Conservation (phyloP, 2,329 filamentous ascomycete species). For the Celoporthe dispersa region DNA sequence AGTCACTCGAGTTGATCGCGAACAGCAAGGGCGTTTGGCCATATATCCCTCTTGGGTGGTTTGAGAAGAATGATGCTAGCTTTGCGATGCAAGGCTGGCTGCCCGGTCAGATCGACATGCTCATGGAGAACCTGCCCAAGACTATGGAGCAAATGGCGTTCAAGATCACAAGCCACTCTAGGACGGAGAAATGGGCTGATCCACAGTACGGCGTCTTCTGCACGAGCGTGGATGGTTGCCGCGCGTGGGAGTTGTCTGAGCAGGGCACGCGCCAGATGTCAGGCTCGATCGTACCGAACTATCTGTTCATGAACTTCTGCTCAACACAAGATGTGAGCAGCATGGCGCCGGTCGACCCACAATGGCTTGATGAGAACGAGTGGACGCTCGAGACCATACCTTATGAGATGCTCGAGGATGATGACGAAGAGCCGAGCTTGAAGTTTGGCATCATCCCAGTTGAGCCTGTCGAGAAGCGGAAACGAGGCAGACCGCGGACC, state of each 20-base stretch:
- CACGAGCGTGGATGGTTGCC: constrained; percentile 44
- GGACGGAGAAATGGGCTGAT: constrained; percentile 35
- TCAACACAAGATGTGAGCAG: constrained; percentile 33
- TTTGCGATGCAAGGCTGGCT: constrained; percentile 50
- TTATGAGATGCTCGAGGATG: constrained; percentile 44
- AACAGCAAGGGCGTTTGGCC: constrained; percentile 24
- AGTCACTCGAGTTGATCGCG: constrained; percentile 15
- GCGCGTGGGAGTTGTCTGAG: constrained; percentile 51
- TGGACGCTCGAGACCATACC: constrained; percentile 48
- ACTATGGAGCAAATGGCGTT: constrained; percentile 39
- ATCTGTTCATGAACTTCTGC: constrained; percentile 46
- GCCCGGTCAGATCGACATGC: constrained; percentile 45
- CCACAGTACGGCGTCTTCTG: constrained; percentile 38
- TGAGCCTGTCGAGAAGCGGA: constrained; percentile 18
- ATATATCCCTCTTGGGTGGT: constrained; percentile 34
- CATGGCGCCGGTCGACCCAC: constrained; percentile 36
- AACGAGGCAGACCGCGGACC: constrained; percentile 22
- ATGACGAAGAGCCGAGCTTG: constrained; percentile 35
- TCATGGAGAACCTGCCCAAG: constrained; percentile 40
- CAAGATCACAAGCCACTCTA: constrained; percentile 33
- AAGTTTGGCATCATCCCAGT: constrained; percentile 27
- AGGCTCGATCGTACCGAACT: constrained; percentile 41
- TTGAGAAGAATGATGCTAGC: constrained; percentile 44
- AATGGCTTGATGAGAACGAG: constrained; percentile 46
- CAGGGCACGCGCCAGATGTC: constrained; percentile 41